A percentile compares a stretch with the other conserved stretches of the same genome.
Conservation (phyloP, 2,329 filamentous ascomycete species). For the Mariannaea sp. region DNA sequence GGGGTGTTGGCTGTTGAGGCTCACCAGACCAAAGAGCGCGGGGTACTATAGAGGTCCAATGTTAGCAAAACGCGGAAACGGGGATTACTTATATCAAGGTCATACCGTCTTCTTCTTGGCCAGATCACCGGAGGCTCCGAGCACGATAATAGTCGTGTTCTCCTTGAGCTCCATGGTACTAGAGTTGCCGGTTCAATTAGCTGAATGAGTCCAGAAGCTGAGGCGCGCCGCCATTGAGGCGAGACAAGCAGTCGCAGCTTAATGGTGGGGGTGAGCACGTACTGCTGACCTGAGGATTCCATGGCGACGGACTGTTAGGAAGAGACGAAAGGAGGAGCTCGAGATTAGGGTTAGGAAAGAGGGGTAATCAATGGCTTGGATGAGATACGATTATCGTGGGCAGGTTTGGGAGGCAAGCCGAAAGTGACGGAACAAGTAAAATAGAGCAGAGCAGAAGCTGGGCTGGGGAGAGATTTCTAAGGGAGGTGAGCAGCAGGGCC, state of each 20-base stretch:
- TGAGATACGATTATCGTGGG: constrained; percentile 14
- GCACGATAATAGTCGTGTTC: constrained; percentile 94
- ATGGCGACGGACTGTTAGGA: constrained; percentile 30
- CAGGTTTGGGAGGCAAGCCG: constrained; percentile 11
- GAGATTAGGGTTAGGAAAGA: constrained; percentile 1
- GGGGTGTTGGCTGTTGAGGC: too few species aligned
- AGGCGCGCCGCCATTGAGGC: constrained; percentile 12
- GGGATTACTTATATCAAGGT: constrained; percentile 21
- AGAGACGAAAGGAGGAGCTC: constrained; percentile 6
- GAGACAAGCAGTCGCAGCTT: constrained; percentile 24
- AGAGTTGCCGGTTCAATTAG: constrained; percentile 21
- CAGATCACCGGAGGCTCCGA: constrained; percentile 95
- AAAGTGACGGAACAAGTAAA: constrained; percentile 10
- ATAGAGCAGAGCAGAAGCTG: constrained; percentile 20
- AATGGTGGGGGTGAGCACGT: constrained; percentile 37
- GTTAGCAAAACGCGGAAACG: constrained; percentile 31
- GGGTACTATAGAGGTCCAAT: constrained; percentile 69
- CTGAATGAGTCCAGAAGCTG: constrained; percentile 10
- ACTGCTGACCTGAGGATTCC: constrained; percentile 26
- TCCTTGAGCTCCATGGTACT: constrained; percentile 91
- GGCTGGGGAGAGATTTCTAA: constrained; percentile 28
- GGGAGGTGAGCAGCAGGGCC: constrained; percentile 31
- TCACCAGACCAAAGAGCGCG: constrained; percentile 93
- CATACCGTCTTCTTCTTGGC: constrained; percentile 99
- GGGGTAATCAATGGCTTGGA: background rate